A percentile compares a stretch with the other conserved stretches of the same genome.
Evolutionary conservation across 202 grass and related monocot species (phyloP).

Genomic region (Schoenoplectus tabernaemontani): DNA sequence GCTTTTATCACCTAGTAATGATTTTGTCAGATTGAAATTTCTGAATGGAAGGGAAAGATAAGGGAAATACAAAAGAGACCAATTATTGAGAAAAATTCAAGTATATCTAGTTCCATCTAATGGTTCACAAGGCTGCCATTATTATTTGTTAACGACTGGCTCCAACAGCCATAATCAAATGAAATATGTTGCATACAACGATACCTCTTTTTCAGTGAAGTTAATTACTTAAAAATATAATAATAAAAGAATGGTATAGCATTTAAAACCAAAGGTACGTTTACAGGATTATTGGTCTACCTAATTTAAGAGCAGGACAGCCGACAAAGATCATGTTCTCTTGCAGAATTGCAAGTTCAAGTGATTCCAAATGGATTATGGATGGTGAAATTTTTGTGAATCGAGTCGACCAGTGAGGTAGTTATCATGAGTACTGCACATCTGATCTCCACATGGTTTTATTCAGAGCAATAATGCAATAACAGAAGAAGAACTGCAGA

Average conservation of each 20-base stretch:
- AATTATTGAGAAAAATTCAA: neutral
- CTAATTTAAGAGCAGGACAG: neutral
- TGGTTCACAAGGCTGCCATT: neutral
- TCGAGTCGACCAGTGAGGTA: neutral
- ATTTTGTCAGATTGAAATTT: neutral
- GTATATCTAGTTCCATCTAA: neutral
- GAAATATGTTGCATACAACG: neutral
- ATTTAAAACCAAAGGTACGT: neutral
- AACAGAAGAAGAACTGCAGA: neutral
- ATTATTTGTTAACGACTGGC: neutral
- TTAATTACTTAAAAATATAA: neutral
- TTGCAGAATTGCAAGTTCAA: conserved; percentile 2
- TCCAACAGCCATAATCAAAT: neutral
- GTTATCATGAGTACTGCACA: conserved; percentile 8
- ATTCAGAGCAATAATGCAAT: conserved; percentile 14
- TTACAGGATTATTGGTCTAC: neutral
- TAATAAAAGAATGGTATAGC: neutral
- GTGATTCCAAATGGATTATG: neutral
- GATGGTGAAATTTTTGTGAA: neutral
- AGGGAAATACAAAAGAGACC: neutral
- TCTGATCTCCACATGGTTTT: conserved; percentile 7
- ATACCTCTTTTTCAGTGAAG: neutral
- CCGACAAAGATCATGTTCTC: conserved; percentile 3
- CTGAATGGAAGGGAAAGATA: neutral
- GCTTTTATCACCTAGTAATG: neutral